phyloP scores from a whole-genome alignment of 2,329 filamentous ascomycete genomes.

The Xylariaceae sp. region DNA sequence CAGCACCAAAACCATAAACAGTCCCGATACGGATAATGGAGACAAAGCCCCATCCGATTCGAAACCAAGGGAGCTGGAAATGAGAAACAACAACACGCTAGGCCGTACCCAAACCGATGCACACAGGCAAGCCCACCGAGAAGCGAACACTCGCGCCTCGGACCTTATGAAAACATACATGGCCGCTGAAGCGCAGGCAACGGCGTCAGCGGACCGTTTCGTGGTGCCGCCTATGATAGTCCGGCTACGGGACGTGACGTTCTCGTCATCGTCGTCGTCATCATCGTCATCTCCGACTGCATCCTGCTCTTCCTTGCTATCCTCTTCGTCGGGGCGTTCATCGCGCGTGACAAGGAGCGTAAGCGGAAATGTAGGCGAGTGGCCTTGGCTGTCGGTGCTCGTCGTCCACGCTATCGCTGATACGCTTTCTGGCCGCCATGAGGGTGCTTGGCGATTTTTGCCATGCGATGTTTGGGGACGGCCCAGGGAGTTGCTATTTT shows the following conservation, averaged over 20 bases:
- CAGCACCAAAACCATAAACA: background rate
- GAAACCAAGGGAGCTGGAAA: background rate
- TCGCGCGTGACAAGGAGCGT: background rate
- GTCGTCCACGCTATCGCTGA: conserved; percentile 30
- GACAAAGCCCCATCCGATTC: background rate
- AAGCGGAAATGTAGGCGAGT: conserved; percentile 12
- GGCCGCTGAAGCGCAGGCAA: conserved; percentile 14
- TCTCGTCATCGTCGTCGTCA: background rate
- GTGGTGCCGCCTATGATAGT: conserved; percentile 27
- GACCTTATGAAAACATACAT: conserved; percentile 22
- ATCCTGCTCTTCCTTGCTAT: background rate
- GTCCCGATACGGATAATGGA: background rate
- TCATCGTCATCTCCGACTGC: background rate
- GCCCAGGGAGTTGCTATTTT: conserved; percentile 29
- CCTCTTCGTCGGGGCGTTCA: background rate
- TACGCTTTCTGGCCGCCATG: conserved; percentile 24
- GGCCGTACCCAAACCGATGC: background rate
- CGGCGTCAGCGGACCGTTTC: conserved; percentile 19
- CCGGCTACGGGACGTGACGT: conserved; percentile 25
- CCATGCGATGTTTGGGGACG: conserved; percentile 32
- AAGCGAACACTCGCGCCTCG: conserved; percentile 8
- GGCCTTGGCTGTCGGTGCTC: conserved; percentile 29
- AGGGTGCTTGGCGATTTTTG: conserved; percentile 32
- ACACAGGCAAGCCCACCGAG: conserved; percentile 5
- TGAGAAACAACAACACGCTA: background rate